A percentile compares a stretch with the other conserved stretches of the same genome.
Conservation (phyloP, 768 basidiomycete genomes). For the Lactarius hatsudake region DNA sequence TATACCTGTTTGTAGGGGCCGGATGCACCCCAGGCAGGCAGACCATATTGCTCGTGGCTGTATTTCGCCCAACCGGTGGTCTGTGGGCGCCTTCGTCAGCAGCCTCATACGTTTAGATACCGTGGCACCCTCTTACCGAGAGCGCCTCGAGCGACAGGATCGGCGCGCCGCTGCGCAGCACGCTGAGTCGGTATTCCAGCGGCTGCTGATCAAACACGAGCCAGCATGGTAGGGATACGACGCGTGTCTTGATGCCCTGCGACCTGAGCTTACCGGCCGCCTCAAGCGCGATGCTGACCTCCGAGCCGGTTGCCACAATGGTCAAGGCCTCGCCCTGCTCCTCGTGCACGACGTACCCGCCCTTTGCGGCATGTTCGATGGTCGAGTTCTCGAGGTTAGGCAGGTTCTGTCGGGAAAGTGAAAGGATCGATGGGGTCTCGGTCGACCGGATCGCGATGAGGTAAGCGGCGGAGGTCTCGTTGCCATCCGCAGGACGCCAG, state of each 20-base stretch:
- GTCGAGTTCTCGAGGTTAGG: slow-evolving; percentile 88
- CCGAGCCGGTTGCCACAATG: slow-evolving; percentile 85
- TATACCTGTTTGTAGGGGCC: slow-evolving; percentile 90
- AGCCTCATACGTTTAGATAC: neutral
- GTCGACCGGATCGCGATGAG: slow-evolving; percentile 69
- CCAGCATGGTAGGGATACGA: slow-evolving; percentile 91
- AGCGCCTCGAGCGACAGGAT: slow-evolving; percentile 88
- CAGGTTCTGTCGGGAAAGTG: slow-evolving; percentile 85
- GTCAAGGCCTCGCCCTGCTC: slow-evolving; percentile 79
- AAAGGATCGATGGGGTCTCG: slow-evolving; percentile 79
- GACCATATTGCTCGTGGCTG: slow-evolving; percentile 85
- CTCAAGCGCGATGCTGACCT: slow-evolving; percentile 84
- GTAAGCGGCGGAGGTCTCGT: slow-evolving; percentile 96
- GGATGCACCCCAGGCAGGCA: slow-evolving; percentile 79
- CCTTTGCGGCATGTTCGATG: slow-evolving; percentile 77
- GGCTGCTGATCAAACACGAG: slow-evolving; percentile 82
- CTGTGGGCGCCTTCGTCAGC: slow-evolving; percentile 25
- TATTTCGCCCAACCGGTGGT: slow-evolving; percentile 88
- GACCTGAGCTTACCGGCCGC: slow-evolving; percentile 76
- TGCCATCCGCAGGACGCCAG: slow-evolving; percentile 93
- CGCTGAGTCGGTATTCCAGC: slow-evolving; percentile 74
- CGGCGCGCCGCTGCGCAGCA: slow-evolving; percentile 85
- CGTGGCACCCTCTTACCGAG: slow-evolving; percentile 39
- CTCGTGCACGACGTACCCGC: slow-evolving; percentile 89
- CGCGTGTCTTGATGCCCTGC: slow-evolving; percentile 74